phyloP scores from a whole-genome alignment of 164 flowering plant species.

The Stephania cephalantha region DNA sequence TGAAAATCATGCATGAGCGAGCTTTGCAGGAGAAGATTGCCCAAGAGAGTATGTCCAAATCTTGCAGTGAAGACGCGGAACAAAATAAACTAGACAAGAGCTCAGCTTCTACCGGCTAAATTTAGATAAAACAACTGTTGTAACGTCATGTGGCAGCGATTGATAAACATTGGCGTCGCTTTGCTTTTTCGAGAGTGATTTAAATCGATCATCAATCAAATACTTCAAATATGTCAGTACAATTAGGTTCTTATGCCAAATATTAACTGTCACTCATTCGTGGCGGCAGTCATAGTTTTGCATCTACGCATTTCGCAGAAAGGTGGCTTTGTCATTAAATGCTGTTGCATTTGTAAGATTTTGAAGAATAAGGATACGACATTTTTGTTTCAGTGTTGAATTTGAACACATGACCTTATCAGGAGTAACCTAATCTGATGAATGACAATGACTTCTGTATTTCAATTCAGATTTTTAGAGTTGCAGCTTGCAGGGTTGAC shows the following conservation, averaged over 20 bases:
- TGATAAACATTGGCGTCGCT: background rate
- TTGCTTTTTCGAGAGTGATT: background rate
- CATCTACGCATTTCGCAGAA: background rate
- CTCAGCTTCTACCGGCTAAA: background rate
- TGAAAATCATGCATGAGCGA: slow-evolving; percentile 44
- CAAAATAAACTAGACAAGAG: slow-evolving; percentile 11
- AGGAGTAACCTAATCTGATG: background rate
- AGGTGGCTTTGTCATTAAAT: background rate
- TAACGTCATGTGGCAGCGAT: background rate
- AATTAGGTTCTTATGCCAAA: too few relatives aligned
- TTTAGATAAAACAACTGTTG: background rate
- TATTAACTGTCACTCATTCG: background rate
- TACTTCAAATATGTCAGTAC: background rate
- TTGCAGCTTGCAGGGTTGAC: too few relatives aligned
- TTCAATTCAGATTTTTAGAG: too few relatives aligned
- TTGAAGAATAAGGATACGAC: background rate
- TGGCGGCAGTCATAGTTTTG: background rate
- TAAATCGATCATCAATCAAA: background rate
- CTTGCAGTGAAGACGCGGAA: slow-evolving; percentile 1
- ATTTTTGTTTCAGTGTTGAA: background rate
- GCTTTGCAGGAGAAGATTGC: slow-evolving; percentile 29
- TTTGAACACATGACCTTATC: background rate
- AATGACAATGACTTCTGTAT: background rate
- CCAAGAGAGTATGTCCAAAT: slow-evolving; percentile 12
- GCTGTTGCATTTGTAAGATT: background rate